Conservation (phyloP, 2,329 filamentous ascomycete genomes). For the Ascochyta lentis region DNA sequence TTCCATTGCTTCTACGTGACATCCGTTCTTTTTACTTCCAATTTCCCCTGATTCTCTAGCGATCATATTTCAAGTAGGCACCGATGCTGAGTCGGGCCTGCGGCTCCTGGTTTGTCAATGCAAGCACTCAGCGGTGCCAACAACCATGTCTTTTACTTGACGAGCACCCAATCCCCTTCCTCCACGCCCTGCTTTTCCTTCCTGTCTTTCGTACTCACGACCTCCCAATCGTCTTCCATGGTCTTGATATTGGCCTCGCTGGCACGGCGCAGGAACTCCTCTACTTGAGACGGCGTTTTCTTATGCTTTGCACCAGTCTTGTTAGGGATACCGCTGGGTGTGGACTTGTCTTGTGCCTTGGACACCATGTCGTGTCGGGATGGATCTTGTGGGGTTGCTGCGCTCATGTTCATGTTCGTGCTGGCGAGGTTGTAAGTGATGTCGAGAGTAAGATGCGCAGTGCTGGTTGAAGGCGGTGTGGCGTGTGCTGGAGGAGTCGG, state of each 20-base stretch:
- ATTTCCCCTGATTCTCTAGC: not conserved
- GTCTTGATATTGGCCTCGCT: constrained; percentile 8
- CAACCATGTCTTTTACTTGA: not conserved
- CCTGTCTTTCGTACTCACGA: not conserved
- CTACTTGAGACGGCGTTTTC: constrained; percentile 2
- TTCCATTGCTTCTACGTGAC: not conserved
- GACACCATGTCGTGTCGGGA: not conserved
- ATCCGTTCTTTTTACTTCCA: too few relatives aligned
- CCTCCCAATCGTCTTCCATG: constrained; percentile 2
- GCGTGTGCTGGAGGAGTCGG: not conserved
- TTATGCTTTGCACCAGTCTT: not conserved
- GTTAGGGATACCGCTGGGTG: not conserved
- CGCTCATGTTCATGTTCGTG: not conserved
- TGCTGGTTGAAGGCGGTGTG: not conserved
- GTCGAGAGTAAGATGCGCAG: not conserved
- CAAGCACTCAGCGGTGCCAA: not conserved
- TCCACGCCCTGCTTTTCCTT: not conserved
- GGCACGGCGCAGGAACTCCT: constrained; percentile 13
- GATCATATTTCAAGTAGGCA: too few relatives aligned
- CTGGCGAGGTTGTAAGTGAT: not conserved
- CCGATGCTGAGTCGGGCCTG: not conserved
- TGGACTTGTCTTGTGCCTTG: not conserved
- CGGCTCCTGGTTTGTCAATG: not conserved
- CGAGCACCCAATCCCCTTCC: not conserved
- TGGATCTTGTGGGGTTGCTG: not conserved